Percentiles rank a stretch among this genome's conserved stretches.
Evolutionary conservation across 257 asterid genomes (phyloP).

Genomic region (Solanum clarkiae): DNA sequence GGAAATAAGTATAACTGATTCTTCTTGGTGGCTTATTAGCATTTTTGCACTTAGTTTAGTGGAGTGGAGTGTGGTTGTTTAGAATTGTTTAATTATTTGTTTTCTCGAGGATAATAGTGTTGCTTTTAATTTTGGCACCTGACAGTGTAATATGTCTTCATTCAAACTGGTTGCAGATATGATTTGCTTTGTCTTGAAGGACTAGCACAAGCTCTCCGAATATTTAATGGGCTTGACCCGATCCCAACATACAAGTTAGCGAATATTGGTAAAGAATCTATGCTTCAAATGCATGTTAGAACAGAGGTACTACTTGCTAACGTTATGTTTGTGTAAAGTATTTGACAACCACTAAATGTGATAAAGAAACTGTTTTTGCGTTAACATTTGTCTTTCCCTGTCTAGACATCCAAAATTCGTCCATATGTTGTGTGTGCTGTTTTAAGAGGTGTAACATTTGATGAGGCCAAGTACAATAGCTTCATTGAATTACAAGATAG

Average conservation of each 20-base stretch:
- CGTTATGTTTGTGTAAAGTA: neutral
- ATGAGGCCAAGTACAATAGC: slow-evolving; percentile 75
- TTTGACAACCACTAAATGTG: neutral
- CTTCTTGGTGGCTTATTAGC: neutral
- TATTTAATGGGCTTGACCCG: slow-evolving; percentile 61
- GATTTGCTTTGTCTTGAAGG: slow-evolving; percentile 99
- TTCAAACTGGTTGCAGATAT: slow-evolving; percentile 36
- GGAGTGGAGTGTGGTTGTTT: neutral
- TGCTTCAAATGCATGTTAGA: slow-evolving; percentile 66
- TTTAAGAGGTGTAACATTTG: slow-evolving; percentile 76
- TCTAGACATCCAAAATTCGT: slow-evolving; percentile 71
- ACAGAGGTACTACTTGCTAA: slow-evolving; percentile 34
- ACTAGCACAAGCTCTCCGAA: slow-evolving; percentile 75
- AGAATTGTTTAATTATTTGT: neutral
- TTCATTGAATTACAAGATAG: slow-evolving; percentile 94
- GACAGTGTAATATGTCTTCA: neutral
- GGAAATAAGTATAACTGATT: neutral
- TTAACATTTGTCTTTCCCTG: neutral
- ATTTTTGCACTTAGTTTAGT: neutral
- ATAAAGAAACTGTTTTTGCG: neutral
- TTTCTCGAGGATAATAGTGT: neutral
- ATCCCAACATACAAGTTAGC: slow-evolving; percentile 56
- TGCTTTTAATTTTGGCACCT: neutral
- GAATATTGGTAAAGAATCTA: slow-evolving; percentile 32
- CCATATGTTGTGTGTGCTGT: slow-evolving; percentile 89